phyloP scores from a whole-genome alignment of 805 yeast genomes.

The Ogataea paraovalis region DNA sequence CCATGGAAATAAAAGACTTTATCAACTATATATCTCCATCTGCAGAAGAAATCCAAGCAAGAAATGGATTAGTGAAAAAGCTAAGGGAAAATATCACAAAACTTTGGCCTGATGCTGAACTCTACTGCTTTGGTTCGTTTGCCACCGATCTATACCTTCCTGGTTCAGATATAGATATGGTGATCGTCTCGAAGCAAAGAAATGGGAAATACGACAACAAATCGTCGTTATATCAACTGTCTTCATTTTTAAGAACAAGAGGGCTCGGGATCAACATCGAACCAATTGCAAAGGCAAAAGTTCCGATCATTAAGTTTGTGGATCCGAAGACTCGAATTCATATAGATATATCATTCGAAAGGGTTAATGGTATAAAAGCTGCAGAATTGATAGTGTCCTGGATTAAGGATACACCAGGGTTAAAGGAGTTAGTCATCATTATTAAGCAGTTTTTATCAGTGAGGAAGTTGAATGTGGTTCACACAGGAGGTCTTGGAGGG shows the following conservation, averaged over 20 bases:
- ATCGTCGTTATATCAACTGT: conserved; percentile 64
- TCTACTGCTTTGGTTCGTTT: conserved; percentile 87
- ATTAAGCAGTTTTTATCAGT: conserved; percentile 82
- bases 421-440: conserved; percentile 76
- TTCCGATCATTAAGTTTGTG: conserved; percentile 88
- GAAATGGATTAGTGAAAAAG: conserved; percentile 62
- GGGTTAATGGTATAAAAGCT: conserved; percentile 76
- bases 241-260: conserved; percentile 60
- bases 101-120: conserved; percentile 76
- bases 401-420: conserved; percentile 69
- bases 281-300: conserved; percentile 85
- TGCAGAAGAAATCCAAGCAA: conserved; percentile 58
- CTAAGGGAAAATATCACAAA: conserved; percentile 48
- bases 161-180: conserved; percentile 95
- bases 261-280: conserved; percentile 69
- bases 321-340: conserved; percentile 69
- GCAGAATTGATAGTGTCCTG: conserved; percentile 75
- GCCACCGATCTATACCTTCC: conserved; percentile 93
- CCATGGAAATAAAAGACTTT: conserved; percentile 80
- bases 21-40: conserved; percentile 85
- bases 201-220: conserved; percentile 57
- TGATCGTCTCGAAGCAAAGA: conserved; percentile 53
- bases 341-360: conserved; percentile 87
- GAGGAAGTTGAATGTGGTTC: conserved; percentile 78
- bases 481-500: conserved; percentile 93